Evolutionary conservation across 306 rosid species (phyloP).

Genomic region (Trichosanthes cucumerina): DNA sequence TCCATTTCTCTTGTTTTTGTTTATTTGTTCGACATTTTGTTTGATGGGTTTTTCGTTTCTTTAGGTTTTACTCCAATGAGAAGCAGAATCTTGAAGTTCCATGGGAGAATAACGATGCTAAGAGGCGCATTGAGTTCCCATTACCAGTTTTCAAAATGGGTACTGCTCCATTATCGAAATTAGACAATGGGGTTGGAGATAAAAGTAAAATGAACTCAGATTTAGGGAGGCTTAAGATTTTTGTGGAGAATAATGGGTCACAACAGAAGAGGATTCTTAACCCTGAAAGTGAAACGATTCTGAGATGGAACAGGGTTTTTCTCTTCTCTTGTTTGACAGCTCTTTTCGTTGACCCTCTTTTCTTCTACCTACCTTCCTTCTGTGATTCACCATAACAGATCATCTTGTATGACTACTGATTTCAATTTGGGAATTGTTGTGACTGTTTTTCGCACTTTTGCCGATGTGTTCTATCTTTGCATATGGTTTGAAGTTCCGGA

Average conservation of each 20-base stretch:
- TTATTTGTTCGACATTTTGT: slow-evolving; percentile 8
- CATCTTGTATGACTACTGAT: slow-evolving; percentile 67
- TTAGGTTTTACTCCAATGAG: slow-evolving; percentile 45
- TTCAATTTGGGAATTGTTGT: slow-evolving; percentile 54
- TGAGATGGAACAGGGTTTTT: slow-evolving; percentile 73
- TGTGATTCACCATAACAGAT: slow-evolving; percentile 23
- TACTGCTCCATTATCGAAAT: slow-evolving; percentile 15
- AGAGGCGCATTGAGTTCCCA: slow-evolving; percentile 29
- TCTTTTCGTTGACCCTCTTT: slow-evolving; percentile 75
- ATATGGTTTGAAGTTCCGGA: slow-evolving; percentile 68
- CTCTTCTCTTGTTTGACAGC: slow-evolving; percentile 57
- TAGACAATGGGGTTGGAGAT: slow-evolving; percentile 23
- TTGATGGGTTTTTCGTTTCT: slow-evolving; percentile 12
- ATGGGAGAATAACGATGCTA: slow-evolving; percentile 31
- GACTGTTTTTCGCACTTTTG: slow-evolving; percentile 71
- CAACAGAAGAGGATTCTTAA: slow-evolving; percentile 52
- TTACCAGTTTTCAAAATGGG: slow-evolving; percentile 29
- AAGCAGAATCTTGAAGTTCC: slow-evolving; percentile 25
- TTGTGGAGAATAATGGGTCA: slow-evolving; percentile 32
- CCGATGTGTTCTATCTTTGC: slow-evolving; percentile 62
- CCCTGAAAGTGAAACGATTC: slow-evolving; percentile 63
- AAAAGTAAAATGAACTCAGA: slow-evolving; percentile 21
- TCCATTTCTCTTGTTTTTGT: not conserved
- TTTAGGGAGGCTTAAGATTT: slow-evolving; percentile 36
- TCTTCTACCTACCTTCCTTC: slow-evolving; percentile 78